Conservation (phyloP, 306 rosid species). For the Cicer pinnatifidum region DNA sequence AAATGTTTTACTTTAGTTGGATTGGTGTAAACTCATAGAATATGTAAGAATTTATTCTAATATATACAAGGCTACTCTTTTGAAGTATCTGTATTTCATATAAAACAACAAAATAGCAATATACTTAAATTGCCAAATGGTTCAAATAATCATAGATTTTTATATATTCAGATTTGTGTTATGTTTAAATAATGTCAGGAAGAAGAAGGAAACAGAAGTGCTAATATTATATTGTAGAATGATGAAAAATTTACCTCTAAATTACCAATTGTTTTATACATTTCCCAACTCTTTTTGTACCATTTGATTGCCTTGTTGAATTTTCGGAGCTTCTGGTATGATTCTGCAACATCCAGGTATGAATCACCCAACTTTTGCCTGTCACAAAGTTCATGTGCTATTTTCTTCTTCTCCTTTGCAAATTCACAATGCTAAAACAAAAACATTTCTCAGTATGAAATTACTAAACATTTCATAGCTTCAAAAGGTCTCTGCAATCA, state of each 20-base stretch:
- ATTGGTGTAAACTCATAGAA: slow-evolving; percentile 5
- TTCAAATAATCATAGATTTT: slow-evolving; percentile 18
- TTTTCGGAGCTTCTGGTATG: slow-evolving; percentile 78
- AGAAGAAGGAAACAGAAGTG: slow-evolving; percentile 18
- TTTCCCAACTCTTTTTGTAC: slow-evolving; percentile 81
- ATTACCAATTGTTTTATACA: slow-evolving; percentile 68
- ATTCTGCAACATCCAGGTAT: slow-evolving; percentile 71
- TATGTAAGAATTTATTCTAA: slow-evolving; percentile 4
- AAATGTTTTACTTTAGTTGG: background rate
- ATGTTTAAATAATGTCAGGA: slow-evolving; percentile 4
- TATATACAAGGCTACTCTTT: slow-evolving; percentile 23
- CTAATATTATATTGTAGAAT: slow-evolving; percentile 23
- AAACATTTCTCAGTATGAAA: slow-evolving; percentile 47
- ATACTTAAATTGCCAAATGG: slow-evolving; percentile 8
- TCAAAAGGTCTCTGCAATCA: slow-evolving; percentile 39
- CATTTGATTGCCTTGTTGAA: slow-evolving; percentile 76
- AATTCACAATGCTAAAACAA: slow-evolving; percentile 64
- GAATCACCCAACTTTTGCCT: slow-evolving; percentile 76
- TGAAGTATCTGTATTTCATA: slow-evolving; percentile 9
- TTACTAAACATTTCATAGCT: slow-evolving; percentile 37
- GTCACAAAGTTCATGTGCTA: slow-evolving; percentile 75
- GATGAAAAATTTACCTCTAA: slow-evolving; percentile 66
- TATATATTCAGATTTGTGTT: slow-evolving; percentile 28
- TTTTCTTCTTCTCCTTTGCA: slow-evolving; percentile 79
- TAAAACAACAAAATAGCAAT: slow-evolving; percentile 36